Percentiles rank a stretch among this genome's conserved stretches.
Evolutionary conservation across 2,329 filamentous ascomycete species (phyloP).

Genomic region (Aureobasidium sp.): DNA sequence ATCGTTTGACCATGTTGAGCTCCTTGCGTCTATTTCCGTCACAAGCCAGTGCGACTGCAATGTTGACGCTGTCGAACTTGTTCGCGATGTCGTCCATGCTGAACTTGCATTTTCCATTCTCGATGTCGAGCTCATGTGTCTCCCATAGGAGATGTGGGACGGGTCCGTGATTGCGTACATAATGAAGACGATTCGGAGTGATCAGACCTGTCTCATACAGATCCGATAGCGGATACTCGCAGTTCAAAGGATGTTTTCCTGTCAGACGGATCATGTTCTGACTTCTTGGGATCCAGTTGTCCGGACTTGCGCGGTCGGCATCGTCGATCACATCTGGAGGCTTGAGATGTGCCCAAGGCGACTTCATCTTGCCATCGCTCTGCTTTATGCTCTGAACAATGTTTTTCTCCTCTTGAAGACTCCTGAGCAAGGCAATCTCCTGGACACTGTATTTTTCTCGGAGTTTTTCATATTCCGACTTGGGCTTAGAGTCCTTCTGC

Average conservation of each 20-base stretch:
- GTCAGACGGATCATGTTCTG: constrained; percentile 55
- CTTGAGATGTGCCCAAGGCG: constrained; percentile 38
- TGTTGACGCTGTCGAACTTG: constrained; percentile 52
- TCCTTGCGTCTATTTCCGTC: constrained; percentile 59
- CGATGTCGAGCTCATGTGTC: constrained; percentile 52
- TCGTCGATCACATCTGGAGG: constrained; percentile 49
- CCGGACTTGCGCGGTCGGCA: constrained; percentile 56
- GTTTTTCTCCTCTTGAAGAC: constrained; percentile 50
- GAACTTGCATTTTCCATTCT: constrained; percentile 40
- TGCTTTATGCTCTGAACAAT: constrained; percentile 45
- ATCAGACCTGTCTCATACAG: constrained; percentile 55
- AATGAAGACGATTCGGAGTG: constrained; percentile 58
- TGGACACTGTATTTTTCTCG: constrained; percentile 43
- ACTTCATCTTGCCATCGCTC: constrained; percentile 48
- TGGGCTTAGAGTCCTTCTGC: neutral
- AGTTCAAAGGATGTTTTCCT: constrained; percentile 61
- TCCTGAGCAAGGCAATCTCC: constrained; percentile 47
- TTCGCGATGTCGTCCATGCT: constrained; percentile 51
- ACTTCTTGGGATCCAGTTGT: constrained; percentile 60
- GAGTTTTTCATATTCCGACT: constrained; percentile 30
- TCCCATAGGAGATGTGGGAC: constrained; percentile 51
- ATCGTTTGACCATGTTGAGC: constrained; percentile 55
- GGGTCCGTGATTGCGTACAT: constrained; percentile 60
- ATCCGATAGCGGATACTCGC: constrained; percentile 47
- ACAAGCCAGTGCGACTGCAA: constrained; percentile 54